Evolutionary conservation across 108 stramenopile genomes (phyloP).

Genomic region (Schizochytrium sp.): DNA sequence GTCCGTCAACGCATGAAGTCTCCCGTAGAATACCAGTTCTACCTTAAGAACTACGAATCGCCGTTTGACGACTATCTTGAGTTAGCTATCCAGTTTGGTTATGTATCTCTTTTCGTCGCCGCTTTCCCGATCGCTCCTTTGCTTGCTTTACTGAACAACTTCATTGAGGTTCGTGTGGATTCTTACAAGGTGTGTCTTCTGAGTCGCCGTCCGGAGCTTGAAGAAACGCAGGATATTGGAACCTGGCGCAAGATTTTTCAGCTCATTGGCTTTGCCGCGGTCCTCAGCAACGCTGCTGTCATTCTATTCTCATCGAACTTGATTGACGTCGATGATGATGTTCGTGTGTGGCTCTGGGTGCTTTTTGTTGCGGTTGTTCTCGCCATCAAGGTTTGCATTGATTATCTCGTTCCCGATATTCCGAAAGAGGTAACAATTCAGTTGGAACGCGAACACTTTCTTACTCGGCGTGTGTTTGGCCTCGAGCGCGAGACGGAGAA

Average conservation of each 20-base stretch:
- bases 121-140: constrained; percentile 93
- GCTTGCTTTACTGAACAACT: constrained; percentile 90
- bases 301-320: constrained; percentile 87
- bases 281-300: constrained; percentile 93
- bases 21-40: constrained; percentile 69
- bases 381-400: constrained; percentile 67
- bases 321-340: constrained; percentile 64
- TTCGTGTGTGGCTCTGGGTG: constrained; percentile 72
- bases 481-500: constrained; percentile 67
- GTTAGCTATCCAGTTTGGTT: constrained; percentile 86
- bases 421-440: constrained; percentile 71
- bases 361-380: constrained; percentile 70
- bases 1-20: constrained; percentile 62
- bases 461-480: constrained; percentile 69
- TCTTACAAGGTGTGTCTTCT: constrained; percentile 94
- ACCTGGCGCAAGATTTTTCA: constrained; percentile 95
- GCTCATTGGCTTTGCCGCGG: constrained; percentile 92
- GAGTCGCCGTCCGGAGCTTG: constrained; percentile 85
- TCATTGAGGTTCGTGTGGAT: constrained; percentile 91
- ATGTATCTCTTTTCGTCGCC: constrained; percentile 94
- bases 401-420: constrained; percentile 67
- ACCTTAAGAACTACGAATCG: constrained; percentile 72
- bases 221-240: constrained; percentile 89
- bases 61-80: constrained; percentile 64
- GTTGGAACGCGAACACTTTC: constrained; percentile 70